phyloP scores from a whole-genome alignment of 2,329 filamentous ascomycete species.

The Eutypella sp. region DNA sequence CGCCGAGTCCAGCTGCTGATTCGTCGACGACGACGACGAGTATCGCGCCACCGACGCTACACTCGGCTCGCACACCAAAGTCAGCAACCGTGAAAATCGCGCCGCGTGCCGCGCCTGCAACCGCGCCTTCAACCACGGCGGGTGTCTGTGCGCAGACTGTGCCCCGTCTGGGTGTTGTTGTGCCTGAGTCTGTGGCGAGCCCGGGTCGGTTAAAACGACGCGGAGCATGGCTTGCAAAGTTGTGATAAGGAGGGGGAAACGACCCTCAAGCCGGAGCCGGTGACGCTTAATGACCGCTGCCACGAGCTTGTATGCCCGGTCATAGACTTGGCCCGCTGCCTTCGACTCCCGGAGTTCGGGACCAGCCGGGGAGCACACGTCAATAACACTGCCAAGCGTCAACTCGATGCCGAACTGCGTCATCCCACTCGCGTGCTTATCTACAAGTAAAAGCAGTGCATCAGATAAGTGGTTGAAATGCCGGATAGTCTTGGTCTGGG shows the following conservation, averaged over 20 bases:
- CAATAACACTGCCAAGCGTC: slow-evolving; percentile 42
- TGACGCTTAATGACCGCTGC: slow-evolving; percentile 55
- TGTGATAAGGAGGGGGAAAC: slow-evolving; percentile 54
- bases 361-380: slow-evolving; percentile 24
- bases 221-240: slow-evolving; percentile 52
- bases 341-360: slow-evolving; percentile 18
- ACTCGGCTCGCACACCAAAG: slow-evolving; percentile 55
- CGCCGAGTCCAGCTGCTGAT: slow-evolving; percentile 49
- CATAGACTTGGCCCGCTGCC: slow-evolving; percentile 34
- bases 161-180: background rate
- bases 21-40: slow-evolving; percentile 30
- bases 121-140: slow-evolving; percentile 32
- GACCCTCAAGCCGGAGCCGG: slow-evolving; percentile 55
- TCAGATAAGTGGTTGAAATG: slow-evolving; percentile 24
- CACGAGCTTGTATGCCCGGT: slow-evolving; percentile 47
- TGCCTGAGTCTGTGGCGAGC: slow-evolving; percentile 12
- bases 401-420: slow-evolving; percentile 55
- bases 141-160: too few relatives aligned
- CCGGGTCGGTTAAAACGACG: slow-evolving; percentile 41
- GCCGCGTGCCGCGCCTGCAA: slow-evolving; percentile 41
- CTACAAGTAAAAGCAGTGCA: slow-evolving; percentile 37
- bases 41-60: slow-evolving; percentile 48
- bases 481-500: slow-evolving; percentile 15
- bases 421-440: slow-evolving; percentile 45
- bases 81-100: slow-evolving; percentile 50